A percentile compares a stretch with the other conserved stretches of the same genome.
These are phyloP conservation scores for Spergularia marina DNA, from an alignment of 148 eudicot genomes.

Conservation along the genomic window DNA sequence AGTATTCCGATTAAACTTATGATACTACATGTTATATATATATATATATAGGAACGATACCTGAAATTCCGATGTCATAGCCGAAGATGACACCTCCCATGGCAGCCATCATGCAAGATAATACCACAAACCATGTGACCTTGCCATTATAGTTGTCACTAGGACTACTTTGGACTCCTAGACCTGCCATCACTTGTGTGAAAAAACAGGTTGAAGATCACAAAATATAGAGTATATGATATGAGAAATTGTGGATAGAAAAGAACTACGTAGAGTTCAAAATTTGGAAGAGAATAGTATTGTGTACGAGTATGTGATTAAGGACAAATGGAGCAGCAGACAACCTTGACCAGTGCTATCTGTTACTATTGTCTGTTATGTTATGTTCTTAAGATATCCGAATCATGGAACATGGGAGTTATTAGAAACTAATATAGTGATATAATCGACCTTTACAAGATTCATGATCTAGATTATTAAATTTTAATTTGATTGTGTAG, in stretches of 20 bases:
- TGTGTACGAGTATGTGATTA: not conserved
- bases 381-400: not conserved
- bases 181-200: slow-evolving; percentile 11
- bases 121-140: slow-evolving; percentile 30
- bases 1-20: too few relatives aligned
- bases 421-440: too few relatives aligned
- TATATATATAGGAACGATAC: slow-evolving; percentile 2
- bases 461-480: too few relatives aligned
- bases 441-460: too few relatives aligned
- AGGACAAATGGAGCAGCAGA: slow-evolving; percentile 14
- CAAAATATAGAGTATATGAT: not conserved
- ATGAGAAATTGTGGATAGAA: not conserved
- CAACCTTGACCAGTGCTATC: slow-evolving; percentile 11
- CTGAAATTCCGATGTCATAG: slow-evolving; percentile 36
- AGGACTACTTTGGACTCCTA: slow-evolving; percentile 15
- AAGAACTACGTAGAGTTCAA: not conserved
- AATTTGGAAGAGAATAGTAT: too few relatives aligned
- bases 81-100: slow-evolving; percentile 34
- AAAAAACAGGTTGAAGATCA: not conserved
- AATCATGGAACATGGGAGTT: not conserved
- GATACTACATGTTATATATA: too few relatives aligned
- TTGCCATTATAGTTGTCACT: slow-evolving; percentile 25
- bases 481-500: too few relatives aligned
- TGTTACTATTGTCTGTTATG: not conserved
- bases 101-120: slow-evolving; percentile 35